Evolutionary conservation across 2,329 filamentous ascomycete species (phyloP), one percentile per base, ranked within the genome.

Genomic region (Elsinoe ampelina): DNA sequence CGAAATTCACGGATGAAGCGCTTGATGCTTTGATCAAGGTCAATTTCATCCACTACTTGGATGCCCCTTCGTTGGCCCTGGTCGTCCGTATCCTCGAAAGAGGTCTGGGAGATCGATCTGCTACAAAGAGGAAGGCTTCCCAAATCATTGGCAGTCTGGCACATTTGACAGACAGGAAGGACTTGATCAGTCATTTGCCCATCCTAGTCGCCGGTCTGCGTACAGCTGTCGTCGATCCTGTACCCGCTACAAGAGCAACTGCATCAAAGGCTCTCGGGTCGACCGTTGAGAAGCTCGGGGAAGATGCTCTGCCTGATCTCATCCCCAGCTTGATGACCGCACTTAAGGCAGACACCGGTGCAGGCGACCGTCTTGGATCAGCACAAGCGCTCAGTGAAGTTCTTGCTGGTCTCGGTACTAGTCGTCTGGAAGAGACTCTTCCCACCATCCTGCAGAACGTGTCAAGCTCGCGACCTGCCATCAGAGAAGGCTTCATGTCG

Each of bases 401-500:
- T 22, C 84, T 98, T 63, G 93, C 93, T 48, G 95, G 93, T 62
- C 78, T 98, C 65, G 93, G 95, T 62, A 98, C 93, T 1, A 81
- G 86, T 52, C 87, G 93, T 63, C 76, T 98, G 63, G 93, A 98
- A 71, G 95, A 98, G 73, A 97, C 91, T 4, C 77, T 98, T 45
- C 95, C 93, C 38, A 96, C 92, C 11, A 95, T 98, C 64, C 75
- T 98, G 39, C 92, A 97, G 67, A 98, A 98, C 66, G 92, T 95
- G 62, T 85, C 89, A 63, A 97, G 92, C 65, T 83, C 86, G 63
- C 96, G 95, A 72, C 71, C 93, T 15, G 84, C 90, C 56, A 89
- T 98, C 61, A 85, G 93, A 65, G 93, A 98, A 77, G 93, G 93
- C 45, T 98, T 98, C 76, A 98, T 98, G 93, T 96, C 93, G 6